Conservation (phyloP, 176 grass and related monocot species). For the Oryza australiensis region DNA sequence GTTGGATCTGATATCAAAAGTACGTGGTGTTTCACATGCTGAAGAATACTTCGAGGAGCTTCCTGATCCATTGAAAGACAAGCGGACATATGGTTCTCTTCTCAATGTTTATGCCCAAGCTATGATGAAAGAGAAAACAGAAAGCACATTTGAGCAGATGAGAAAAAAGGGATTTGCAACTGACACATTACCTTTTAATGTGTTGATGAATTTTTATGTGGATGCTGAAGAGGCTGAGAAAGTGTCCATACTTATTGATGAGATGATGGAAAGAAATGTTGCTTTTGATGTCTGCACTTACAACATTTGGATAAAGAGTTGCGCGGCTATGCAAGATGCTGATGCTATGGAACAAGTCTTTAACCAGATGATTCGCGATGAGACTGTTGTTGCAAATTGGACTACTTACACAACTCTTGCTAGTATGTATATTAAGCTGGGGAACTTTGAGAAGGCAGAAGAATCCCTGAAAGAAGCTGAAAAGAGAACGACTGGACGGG, state of each 20-base stretch:
- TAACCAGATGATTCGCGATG: slow-evolving; percentile 65
- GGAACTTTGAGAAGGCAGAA: slow-evolving; percentile 71
- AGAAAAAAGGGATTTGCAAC: slow-evolving; percentile 60
- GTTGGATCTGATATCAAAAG: slow-evolving; percentile 83
- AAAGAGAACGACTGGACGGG: slow-evolving; percentile 70
- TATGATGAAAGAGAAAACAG: slow-evolving; percentile 78
- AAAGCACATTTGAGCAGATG: slow-evolving; percentile 64
- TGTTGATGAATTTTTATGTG: slow-evolving; percentile 88
- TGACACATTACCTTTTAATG: slow-evolving; percentile 84
- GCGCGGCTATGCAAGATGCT: slow-evolving; percentile 69
- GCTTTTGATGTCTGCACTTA: slow-evolving; percentile 72
- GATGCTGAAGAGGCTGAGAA: slow-evolving; percentile 65
- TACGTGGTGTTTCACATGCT: slow-evolving; percentile 55
- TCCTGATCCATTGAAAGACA: slow-evolving; percentile 73
- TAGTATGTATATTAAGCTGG: slow-evolving; percentile 77
- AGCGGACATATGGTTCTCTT: slow-evolving; percentile 78
- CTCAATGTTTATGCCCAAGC: slow-evolving; percentile 79
- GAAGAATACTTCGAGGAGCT: slow-evolving; percentile 78
- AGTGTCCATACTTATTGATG: slow-evolving; percentile 48
- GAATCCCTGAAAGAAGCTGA: slow-evolving; percentile 79
- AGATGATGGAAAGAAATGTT: slow-evolving; percentile 77
- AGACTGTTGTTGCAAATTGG: slow-evolving; percentile 76
- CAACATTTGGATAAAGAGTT: slow-evolving; percentile 90
- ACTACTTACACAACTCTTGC: slow-evolving; percentile 85
- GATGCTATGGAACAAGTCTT: slow-evolving; percentile 67